phyloP scores from a whole-genome alignment of 164 flowering plant species.

The Stephania yunnanensis region DNA sequence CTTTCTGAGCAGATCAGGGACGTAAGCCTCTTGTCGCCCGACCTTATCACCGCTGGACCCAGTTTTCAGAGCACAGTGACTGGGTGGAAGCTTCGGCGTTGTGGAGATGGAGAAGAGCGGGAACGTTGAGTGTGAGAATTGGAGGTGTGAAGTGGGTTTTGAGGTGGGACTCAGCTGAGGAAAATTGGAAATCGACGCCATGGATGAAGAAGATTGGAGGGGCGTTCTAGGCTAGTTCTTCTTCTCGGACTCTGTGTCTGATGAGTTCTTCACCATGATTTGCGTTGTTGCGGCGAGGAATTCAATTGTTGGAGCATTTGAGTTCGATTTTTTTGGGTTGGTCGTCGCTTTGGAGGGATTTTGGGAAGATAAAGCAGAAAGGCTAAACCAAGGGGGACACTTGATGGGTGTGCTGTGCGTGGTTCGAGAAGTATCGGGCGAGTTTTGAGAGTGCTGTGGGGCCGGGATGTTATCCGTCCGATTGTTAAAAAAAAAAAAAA shows the following conservation, averaged over 20 bases:
- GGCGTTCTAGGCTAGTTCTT: neutral
- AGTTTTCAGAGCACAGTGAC: constrained; percentile 29
- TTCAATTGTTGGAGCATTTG: no score
- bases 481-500: no score
- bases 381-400: no score
- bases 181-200: constrained; percentile 24
- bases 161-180: constrained; percentile 14
- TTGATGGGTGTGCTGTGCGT: no score
- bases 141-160: constrained; percentile 13
- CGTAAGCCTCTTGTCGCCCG: constrained; percentile 25
- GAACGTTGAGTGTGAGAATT: constrained; percentile 17
- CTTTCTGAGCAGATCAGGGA: constrained; percentile 45
- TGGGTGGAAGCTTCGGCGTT: constrained; percentile 3
- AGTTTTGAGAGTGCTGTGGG: no score
- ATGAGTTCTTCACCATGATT: neutral
- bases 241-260: neutral
- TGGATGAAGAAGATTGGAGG: constrained; percentile 4
- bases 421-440: no score
- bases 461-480: no score
- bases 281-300: neutral
- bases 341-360: no score
- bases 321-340: no score
- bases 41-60: constrained; percentile 20
- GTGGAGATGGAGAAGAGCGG: constrained; percentile 3
- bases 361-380: no score